phyloP scores from a whole-genome alignment of 305 asterid genomes.

The Fraxinus velutina region DNA sequence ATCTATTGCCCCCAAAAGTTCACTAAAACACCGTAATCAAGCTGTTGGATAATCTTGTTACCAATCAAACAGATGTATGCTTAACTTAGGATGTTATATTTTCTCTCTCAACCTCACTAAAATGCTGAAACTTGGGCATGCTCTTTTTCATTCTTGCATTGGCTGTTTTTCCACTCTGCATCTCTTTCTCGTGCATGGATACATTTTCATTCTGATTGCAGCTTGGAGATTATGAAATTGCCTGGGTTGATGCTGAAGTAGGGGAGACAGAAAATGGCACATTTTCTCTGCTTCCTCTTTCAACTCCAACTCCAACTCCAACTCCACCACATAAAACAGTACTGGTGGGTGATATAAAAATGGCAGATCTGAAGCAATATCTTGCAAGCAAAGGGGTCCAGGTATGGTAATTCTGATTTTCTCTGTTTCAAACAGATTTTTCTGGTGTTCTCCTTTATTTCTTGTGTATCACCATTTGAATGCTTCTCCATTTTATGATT shows the following conservation, averaged over 20 bases:
- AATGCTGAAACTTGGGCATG: background rate
- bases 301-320: slow-evolving; percentile 62
- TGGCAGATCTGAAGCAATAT: slow-evolving; percentile 94
- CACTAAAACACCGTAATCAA: background rate
- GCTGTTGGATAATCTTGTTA: background rate
- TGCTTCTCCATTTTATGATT: background rate
- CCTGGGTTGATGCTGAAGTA: slow-evolving; percentile 94
- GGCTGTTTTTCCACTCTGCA: background rate
- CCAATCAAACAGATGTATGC: slow-evolving; percentile 10
- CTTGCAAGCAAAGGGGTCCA: slow-evolving; percentile 87
- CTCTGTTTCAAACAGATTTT: background rate
- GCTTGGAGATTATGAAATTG: slow-evolving; percentile 94
- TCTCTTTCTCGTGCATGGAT: slow-evolving; percentile 2
- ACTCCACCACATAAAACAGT: slow-evolving; percentile 90
- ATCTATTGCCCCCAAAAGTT: slow-evolving; percentile 7
- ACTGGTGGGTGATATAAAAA: slow-evolving; percentile 86
- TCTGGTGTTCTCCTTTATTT: background rate
- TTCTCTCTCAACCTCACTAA: slow-evolving; percentile 4
- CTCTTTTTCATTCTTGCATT: background rate
- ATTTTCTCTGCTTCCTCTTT: slow-evolving; percentile 67
- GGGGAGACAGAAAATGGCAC: slow-evolving; percentile 70
- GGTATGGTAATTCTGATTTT: slow-evolving; percentile 34
- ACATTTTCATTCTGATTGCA: slow-evolving; percentile 30
- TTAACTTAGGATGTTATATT: background rate
- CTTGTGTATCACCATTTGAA: slow-evolving; percentile 2